phyloP scores from a whole-genome alignment of 1,284 basidiomycete species.

The Anthracocystis panici-leucophaei region DNA sequence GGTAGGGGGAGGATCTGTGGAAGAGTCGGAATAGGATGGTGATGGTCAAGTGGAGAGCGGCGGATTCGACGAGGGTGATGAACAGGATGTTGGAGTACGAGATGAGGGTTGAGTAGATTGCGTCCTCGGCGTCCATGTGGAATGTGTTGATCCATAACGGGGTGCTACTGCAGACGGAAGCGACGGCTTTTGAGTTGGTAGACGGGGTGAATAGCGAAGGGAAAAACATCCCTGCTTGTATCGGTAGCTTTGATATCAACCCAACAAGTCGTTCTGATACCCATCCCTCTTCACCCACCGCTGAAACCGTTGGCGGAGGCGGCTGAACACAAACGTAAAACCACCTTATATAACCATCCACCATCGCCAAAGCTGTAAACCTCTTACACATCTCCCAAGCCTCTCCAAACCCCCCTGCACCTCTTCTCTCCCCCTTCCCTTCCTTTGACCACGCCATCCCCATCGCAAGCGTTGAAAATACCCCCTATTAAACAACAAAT shows the following conservation, averaged over 20 bases:
- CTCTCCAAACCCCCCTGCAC: background rate
- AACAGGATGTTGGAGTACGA: conserved; percentile 33
- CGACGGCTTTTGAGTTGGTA: background rate
- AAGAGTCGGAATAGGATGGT: conserved; percentile 1
- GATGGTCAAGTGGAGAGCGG: conserved; percentile 20
- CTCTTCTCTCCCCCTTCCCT: too few species aligned
- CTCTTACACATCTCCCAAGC: conserved; percentile 13
- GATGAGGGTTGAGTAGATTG: conserved; percentile 23
- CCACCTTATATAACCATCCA: conserved; percentile 53
- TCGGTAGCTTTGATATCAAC: conserved; percentile 4
- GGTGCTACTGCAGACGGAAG: conserved; percentile 13
- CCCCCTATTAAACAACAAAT: conserved; percentile 85
- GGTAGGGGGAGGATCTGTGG: conserved; percentile 35
- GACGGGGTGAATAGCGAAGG: conserved; percentile 17
- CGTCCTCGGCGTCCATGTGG: background rate
- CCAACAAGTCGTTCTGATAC: background rate
- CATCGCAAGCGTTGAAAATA: conserved; percentile 11
- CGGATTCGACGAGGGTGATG: conserved; percentile 26
- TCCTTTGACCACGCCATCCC: background rate
- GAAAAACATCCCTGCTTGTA: conserved; percentile 39
- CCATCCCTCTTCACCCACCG: background rate
- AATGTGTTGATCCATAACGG: background rate
- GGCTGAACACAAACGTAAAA: conserved; percentile 70
- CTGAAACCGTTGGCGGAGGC: background rate
- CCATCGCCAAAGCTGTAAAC: conserved; percentile 29